Conservation (phyloP, 1,284 basidiomycete species). For the Puccinia polysora region DNA sequence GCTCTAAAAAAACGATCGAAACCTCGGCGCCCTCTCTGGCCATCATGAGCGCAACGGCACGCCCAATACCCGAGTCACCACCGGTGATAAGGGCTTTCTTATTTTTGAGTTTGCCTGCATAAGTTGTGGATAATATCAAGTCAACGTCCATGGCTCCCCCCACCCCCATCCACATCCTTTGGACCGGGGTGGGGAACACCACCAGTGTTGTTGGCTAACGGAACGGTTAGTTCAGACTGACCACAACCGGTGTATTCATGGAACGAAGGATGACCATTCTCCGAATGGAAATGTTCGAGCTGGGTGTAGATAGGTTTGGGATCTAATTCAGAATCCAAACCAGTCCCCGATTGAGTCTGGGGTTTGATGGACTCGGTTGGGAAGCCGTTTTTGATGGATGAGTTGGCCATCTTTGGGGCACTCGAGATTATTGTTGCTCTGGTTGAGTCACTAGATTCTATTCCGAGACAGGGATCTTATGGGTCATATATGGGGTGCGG, state of each 20-base stretch:
- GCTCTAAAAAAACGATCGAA: conserved; percentile 63
- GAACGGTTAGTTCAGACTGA: too few species aligned
- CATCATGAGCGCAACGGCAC: conserved; percentile 61
- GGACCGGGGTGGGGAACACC: conserved; percentile 45
- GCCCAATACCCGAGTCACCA: conserved; percentile 63
- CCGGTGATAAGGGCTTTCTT: conserved; percentile 63
- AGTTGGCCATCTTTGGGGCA: neutral
- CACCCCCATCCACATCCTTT: neutral
- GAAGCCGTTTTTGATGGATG: conserved; percentile 6
- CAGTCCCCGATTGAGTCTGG: conserved; percentile 27
- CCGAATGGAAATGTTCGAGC: conserved; percentile 60
- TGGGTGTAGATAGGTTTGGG: conserved; percentile 59
- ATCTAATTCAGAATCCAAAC: conserved; percentile 27
- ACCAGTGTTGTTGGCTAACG: too few species aligned
- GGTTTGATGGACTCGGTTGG: conserved; percentile 34
- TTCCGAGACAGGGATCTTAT: too few species aligned
- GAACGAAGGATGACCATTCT: conserved; percentile 61
- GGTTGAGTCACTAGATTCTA: too few species aligned
- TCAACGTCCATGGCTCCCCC: neutral
- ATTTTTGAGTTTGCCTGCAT: conserved; percentile 59
- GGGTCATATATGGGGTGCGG: too few species aligned
- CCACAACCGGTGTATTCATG: conserved; percentile 56
- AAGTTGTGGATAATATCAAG: conserved; percentile 47
- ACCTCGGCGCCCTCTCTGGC: conserved; percentile 65
- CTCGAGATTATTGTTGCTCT: too few species aligned